These are phyloP conservation scores for Aspergillus unguis DNA, from an alignment of 2,329 filamentous ascomycete genomes.

Conservation along the genomic window DNA sequence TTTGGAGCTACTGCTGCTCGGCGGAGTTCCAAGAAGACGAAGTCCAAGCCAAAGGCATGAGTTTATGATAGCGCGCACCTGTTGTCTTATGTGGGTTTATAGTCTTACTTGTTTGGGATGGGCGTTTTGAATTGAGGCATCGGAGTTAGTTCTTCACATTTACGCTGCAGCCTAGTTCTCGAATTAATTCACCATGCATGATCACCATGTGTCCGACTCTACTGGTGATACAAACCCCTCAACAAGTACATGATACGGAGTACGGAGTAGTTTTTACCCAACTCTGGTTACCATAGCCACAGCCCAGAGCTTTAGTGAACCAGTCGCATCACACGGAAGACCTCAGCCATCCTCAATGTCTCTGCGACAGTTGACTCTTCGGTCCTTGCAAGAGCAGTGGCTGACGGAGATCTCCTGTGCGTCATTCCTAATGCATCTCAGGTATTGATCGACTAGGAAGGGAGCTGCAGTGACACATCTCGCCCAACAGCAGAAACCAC, in stretches of 20 bases:
- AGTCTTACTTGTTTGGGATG: background rate
- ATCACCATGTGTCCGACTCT: background rate
- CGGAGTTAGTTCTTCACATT: background rate
- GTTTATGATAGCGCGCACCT: too few species aligned
- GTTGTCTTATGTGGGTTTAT: too few species aligned
- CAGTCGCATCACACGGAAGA: slow-evolving; percentile 7
- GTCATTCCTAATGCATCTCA: slow-evolving; percentile 11
- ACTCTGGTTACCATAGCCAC: slow-evolving; percentile 2
- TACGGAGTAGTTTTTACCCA: background rate
- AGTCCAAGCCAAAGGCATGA: slow-evolving; percentile 22
- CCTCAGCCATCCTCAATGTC: background rate
- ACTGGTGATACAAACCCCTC: slow-evolving; percentile 13
- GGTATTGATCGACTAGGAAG: slow-evolving; percentile 12
- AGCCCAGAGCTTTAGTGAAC: background rate
- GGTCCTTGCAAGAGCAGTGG: background rate
- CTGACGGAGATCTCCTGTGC: slow-evolving; percentile 9
- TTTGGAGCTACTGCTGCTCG: slow-evolving; percentile 46
- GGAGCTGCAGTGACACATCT: slow-evolving; percentile 10
- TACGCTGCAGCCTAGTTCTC: background rate
- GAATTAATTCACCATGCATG: slow-evolving; percentile 4
- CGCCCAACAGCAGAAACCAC: slow-evolving; percentile 5
- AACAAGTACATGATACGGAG: background rate
- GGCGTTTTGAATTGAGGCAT: background rate
- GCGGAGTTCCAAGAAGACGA: slow-evolving; percentile 39
- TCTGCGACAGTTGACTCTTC: background rate